Evolutionary conservation across 306 rosid genomes (phyloP), one percentile per base, ranked within the genome.

Genomic region (Abrus pulchellus): DNA sequence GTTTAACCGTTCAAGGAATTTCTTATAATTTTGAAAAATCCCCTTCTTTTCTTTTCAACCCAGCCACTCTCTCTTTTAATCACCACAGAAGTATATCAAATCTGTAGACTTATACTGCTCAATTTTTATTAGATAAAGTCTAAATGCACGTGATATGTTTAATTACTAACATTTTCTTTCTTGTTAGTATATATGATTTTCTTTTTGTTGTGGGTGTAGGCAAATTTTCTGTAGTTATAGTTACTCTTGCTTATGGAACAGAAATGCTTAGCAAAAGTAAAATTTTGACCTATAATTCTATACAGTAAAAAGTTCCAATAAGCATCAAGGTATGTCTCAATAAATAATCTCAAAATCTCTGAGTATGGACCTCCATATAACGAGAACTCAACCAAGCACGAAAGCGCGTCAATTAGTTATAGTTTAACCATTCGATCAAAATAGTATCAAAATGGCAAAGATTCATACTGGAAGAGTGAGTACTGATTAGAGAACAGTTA

Each of bases 341-440:
- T 5, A 48, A 2, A 48, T 48, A 48, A 47, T 9, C 52, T 13
- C 12, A 10, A 48, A 48, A 48, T 2, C 20, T 11, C 2, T 48
- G 5, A 48, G 12, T 13, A 48, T 10, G 54, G 14, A 48, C 12
- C 50, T 47, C 50, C 12, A 9, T 47, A 47, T 8, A 47, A 41
- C 6, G 50, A 47, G 50, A 8, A 47, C n/a, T 48, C 54, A 2
- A 48, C 11, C 14, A 48, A 48, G 5, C 54, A 48, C 48, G 7
- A 44, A 9, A 44, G 48, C 3, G 53, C 3, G 53, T 7, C 45
- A 30, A 60, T 75, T 32, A 75, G 30, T 68, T 43, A 36, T 65
- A 73, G 49, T 48, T 65, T 76, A 30, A 56, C 34, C 63, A 75
- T 67, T 47, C 38, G 41, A 45, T 61, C n/a, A 57, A 68, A 59